Conservation (phyloP, 192 early-diverging fungal genomes). For the Funneliformis mosseae region DNA sequence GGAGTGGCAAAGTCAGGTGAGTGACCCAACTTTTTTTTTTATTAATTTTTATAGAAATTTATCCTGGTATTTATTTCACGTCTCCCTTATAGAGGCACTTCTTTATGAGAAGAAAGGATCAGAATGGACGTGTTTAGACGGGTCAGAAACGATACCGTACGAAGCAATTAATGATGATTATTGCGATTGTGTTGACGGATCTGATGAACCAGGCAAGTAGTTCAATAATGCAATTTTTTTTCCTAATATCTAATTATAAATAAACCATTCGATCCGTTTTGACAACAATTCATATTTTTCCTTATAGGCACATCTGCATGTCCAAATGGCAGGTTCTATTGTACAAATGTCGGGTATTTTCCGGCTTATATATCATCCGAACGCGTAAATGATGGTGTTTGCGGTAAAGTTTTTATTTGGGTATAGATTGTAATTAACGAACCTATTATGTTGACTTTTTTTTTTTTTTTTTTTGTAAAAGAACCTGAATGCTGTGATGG, state of each 20-base stretch:
- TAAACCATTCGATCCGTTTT: not conserved
- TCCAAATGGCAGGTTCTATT: slow-evolving; percentile 76
- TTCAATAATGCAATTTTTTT: not conserved
- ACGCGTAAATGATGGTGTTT: slow-evolving; percentile 93
- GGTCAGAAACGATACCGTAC: slow-evolving; percentile 66
- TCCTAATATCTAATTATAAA: not conserved
- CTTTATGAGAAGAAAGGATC: slow-evolving; percentile 9
- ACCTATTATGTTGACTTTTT: not conserved
- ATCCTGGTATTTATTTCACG: not conserved
- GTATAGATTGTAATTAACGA: not conserved
- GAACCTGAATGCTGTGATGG: slow-evolving; percentile 95
- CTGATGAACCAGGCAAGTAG: slow-evolving; percentile 84
- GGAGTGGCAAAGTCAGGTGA: not conserved
- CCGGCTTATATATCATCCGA: slow-evolving; percentile 65
- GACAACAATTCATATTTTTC: not conserved
- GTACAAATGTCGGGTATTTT: slow-evolving; percentile 76
- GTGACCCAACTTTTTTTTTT: not conserved
- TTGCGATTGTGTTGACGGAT: slow-evolving; percentile 94
- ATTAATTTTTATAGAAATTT: not conserved
- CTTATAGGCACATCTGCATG: slow-evolving; percentile 88
- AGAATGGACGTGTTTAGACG: slow-evolving; percentile 75
- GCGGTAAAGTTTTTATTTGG: slow-evolving; percentile 55
- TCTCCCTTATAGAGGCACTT: not conserved
- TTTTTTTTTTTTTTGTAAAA: slow-evolving; percentile 22
- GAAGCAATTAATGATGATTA: slow-evolving; percentile 92